These are phyloP conservation scores for Trametes pubescens DNA, from an alignment of 1,284 basidiomycete species.

Conservation along the genomic window DNA sequence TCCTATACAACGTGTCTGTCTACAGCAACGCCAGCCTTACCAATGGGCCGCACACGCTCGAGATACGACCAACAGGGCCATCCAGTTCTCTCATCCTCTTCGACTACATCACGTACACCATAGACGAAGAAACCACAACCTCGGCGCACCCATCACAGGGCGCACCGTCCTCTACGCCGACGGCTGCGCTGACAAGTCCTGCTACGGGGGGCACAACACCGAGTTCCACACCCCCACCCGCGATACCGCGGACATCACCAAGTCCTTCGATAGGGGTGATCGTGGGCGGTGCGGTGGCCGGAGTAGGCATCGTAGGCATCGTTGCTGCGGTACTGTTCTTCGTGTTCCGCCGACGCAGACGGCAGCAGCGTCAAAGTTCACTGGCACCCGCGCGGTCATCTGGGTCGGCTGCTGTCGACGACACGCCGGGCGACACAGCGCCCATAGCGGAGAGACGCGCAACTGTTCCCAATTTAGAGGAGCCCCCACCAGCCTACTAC, in stretches of 20 bases:
- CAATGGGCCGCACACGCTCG: slow-evolving; percentile 29
- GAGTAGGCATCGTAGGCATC: not conserved
- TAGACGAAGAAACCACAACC: not conserved
- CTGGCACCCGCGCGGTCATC: not conserved
- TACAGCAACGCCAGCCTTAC: slow-evolving; percentile 35
- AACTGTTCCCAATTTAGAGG: too few relatives aligned
- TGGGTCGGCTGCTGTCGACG: not conserved
- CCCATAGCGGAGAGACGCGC: not conserved
- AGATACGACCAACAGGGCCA: slow-evolving; percentile 14
- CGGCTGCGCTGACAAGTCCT: not conserved
- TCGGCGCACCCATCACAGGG: not conserved
- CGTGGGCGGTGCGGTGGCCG: not conserved
- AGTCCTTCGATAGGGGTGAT: not conserved
- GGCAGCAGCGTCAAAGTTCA: not conserved
- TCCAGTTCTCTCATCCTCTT: slow-evolving; percentile 32
- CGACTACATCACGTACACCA: slow-evolving; percentile 37
- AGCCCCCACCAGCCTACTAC: too few relatives aligned
- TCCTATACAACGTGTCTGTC: slow-evolving; percentile 41
- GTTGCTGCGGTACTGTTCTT: not conserved
- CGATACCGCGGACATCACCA: not conserved
- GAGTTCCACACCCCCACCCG: not conserved
- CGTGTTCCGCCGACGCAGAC: not conserved
- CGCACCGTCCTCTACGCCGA: not conserved
- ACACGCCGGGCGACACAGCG: not conserved
- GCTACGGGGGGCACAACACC: not conserved